phyloP scores from a whole-genome alignment of 805 yeast species.

The Barnettozyma pratensis region DNA sequence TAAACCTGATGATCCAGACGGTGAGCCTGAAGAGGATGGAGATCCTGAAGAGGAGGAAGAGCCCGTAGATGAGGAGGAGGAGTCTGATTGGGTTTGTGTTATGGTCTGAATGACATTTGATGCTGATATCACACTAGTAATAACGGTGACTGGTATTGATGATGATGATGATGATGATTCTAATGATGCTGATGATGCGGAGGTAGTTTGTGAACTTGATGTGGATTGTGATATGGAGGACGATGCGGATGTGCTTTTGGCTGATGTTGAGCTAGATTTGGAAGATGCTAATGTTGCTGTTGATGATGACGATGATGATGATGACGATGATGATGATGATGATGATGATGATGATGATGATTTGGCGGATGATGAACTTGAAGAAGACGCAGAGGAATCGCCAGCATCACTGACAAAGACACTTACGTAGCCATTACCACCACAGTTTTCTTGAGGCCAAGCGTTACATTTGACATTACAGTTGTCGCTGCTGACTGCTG shows the following conservation, averaged over 20 bases:
- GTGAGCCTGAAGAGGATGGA: constrained; percentile 12
- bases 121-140: constrained; percentile 18
- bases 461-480: constrained; percentile 55
- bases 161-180: background rate
- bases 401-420: constrained; percentile 35
- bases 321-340: background rate
- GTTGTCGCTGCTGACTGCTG: constrained; percentile 23
- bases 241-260: constrained; percentile 14
- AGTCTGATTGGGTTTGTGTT: constrained; percentile 4
- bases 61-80: constrained; percentile 10
- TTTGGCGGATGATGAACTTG: constrained; percentile 1
- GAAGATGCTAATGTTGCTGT: constrained; percentile 4
- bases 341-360: background rate
- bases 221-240: constrained; percentile 11
- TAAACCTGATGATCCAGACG: constrained; percentile 2
- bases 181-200: background rate
- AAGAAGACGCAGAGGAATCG: constrained; percentile 9
- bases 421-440: constrained; percentile 46
- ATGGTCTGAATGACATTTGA: constrained; percentile 7
- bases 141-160: constrained; percentile 6
- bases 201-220: constrained; percentile 3
- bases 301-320: constrained; percentile 2
- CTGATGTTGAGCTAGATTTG: constrained; percentile 13
- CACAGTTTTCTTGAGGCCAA: constrained; percentile 59
- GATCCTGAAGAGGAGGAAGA: constrained; percentile 7